These are phyloP conservation scores for Lachancea waltii DNA, from an alignment of 805 yeast species.

Conservation along the genomic window DNA sequence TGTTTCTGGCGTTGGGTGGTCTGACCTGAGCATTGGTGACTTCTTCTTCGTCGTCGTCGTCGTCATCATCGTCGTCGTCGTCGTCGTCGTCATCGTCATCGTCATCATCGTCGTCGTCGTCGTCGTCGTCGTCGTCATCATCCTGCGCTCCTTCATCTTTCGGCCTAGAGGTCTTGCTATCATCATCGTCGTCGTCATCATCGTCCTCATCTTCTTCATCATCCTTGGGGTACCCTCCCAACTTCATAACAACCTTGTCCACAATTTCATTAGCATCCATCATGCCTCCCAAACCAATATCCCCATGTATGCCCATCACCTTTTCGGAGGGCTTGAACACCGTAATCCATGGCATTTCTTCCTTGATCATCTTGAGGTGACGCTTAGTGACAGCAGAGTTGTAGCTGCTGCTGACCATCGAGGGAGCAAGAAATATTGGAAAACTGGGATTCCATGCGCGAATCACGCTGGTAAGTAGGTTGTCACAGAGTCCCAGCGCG, in stretches of 20 bases:
- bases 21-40: too few relatives aligned
- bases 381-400: constrained; percentile 82
- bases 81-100: constrained; percentile 38
- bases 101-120: constrained; percentile 43
- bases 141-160: constrained; percentile 44
- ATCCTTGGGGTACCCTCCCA: constrained; percentile 55
- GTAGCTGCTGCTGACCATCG: constrained; percentile 91
- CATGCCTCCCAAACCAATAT: constrained; percentile 99
- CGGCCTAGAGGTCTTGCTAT: constrained; percentile 30
- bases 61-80: constrained; percentile 26
- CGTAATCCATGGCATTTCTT: constrained; percentile 94
- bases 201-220: constrained; percentile 45
- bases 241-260: constrained; percentile 67
- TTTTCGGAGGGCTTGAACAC: constrained; percentile 92
- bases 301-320: constrained; percentile 88
- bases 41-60: neutral
- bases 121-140: constrained; percentile 36
- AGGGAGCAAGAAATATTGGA: constrained; percentile 88
- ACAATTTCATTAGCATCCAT: constrained; percentile 95
- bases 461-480: constrained; percentile 79
- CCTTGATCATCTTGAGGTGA: constrained; percentile 67
- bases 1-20: neutral
- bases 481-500: constrained; percentile 87
- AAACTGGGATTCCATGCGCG: constrained; percentile 93
- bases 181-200: constrained; percentile 36